Base-by-base conservation (phyloP, 257 asterid genomes). In the Gentiana straminea region DNA sequence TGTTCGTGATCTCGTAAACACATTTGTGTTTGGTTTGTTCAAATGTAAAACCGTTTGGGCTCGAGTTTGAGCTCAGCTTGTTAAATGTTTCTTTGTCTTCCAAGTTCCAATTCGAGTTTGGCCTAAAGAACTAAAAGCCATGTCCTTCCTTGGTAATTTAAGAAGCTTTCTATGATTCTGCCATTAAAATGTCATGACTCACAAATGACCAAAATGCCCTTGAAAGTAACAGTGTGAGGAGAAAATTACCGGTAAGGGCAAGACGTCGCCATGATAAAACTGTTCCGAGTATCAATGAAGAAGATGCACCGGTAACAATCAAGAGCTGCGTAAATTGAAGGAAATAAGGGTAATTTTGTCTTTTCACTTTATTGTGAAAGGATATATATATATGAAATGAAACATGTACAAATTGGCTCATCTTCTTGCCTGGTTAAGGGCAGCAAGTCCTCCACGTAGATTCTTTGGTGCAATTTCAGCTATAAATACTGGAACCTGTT, bases 371-470 rank as follows among this genome's bases (percentile, higher is more conserved):
- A 38, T 3, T 24, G 24, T 33, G 3, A n/a, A 5, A 34, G 7
- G 33, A 44, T 5, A 13, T 32, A 46, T 1, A 33, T 32, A 37
- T 8, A 43, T 43, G 54, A 33, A 5, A 4, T 39, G 8, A 39
- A 4, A 39, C 45, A 39, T 39, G 8, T 39, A 39, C 7, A 2
- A 4, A 39, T 39, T 39, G 45, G 7, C 5, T 39, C 8, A 39
- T 47, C 24, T 13, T 68, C 33, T 50, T 49, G 83, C 97, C 79
- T 89, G 97, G 69, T 86, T 89, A 53, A 84, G 35, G 34, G 93
- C 80, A n/a, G 93, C 80, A 46, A 89, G 86, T 13, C 95, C 94
- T 55, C 97, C 94, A 0, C 95, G 83, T 9, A 89, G 83, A 74
- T 81, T 67, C 68, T 77, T 82, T 4, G 95, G 97, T 11, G 97